Evolutionary conservation across 257 asterid species (phyloP), one percentile per base, ranked within the genome.

Genomic region (Ajuga chamaepitys): DNA sequence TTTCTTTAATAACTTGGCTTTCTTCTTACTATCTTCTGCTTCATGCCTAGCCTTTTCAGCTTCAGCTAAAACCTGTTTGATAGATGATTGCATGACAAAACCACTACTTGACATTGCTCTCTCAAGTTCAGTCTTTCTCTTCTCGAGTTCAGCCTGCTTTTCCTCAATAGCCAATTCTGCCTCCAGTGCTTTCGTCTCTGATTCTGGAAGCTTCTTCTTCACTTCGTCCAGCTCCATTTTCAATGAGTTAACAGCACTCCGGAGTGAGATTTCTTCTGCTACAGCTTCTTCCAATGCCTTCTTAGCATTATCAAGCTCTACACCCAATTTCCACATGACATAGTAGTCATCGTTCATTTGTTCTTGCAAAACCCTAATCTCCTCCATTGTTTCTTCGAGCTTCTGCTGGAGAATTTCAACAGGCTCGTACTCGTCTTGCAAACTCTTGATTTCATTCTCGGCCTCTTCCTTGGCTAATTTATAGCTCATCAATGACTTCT

Each of bases 371-470:
- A 78, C 85, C 62, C 65, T 67, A 53, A 85, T 71, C 0, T 82
- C 84, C 59, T 82, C 82, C 5, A 64, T 73, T 1, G 95, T 83
- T 76, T 62, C 85, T 38, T 85, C 89, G 0, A 85, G 89, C 75
- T 81, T 83, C 68, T 76, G 84, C 54, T 80, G 78, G 5, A 83
- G 81, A 30, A 58, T 54, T 37, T 83, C 83, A 11, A 59, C 67
- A 12, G 80, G 72, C 57, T 62, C 77, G 6, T 59, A 62, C 59
- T 76, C 87, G 16, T 80, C 84, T 24, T 65, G 79, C 71, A 86
- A 63, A 41, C 68, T 18, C 67, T 60, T 47, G 62, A 82, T 72
- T 57, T 81, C 79, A 30, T 58, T 73, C 2, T 79, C 81, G 9
- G 78, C 71, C 44, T 74, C 73, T 26, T 80, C 85, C 82, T 70